Evolutionary conservation across 2,329 filamentous ascomycete species (phyloP).

Genomic region (Juglanconis oblonga): DNA sequence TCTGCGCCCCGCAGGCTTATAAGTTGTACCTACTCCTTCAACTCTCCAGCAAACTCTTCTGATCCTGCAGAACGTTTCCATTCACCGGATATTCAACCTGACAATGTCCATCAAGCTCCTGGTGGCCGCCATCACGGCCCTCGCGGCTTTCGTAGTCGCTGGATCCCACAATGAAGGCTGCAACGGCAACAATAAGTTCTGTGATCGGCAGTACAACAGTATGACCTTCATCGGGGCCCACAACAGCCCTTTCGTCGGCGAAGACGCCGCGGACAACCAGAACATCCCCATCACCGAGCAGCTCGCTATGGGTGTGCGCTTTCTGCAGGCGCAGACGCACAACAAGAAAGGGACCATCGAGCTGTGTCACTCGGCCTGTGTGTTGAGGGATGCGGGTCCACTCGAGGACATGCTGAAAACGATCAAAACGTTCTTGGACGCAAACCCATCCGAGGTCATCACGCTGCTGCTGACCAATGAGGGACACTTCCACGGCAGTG

Average conservation of each 20-base stretch:
- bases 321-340: constrained; percentile 64
- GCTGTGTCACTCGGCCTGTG: constrained; percentile 64
- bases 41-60: neutral
- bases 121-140: neutral
- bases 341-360: constrained; percentile 47
- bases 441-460: constrained; percentile 58
- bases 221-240: constrained; percentile 62
- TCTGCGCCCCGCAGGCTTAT: too few species aligned
- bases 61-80: neutral
- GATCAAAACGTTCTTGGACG: constrained; percentile 59
- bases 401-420: constrained; percentile 54
- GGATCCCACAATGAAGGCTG: constrained; percentile 33
- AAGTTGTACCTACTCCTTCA: too few species aligned
- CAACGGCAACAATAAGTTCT: constrained; percentile 57
- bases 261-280: constrained; percentile 55
- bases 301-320: constrained; percentile 60
- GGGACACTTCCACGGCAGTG: constrained; percentile 51
- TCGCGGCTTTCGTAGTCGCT: neutral
- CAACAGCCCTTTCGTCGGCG: constrained; percentile 62
- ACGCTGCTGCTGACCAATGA: constrained; percentile 62
- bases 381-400: constrained; percentile 55
- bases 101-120: neutral
- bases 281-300: constrained; percentile 56
- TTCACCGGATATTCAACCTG: neutral
- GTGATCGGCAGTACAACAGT: constrained; percentile 55